phyloP scores from a whole-genome alignment of 1,284 basidiomycete species.

The Paramarasmius palmivorus region DNA sequence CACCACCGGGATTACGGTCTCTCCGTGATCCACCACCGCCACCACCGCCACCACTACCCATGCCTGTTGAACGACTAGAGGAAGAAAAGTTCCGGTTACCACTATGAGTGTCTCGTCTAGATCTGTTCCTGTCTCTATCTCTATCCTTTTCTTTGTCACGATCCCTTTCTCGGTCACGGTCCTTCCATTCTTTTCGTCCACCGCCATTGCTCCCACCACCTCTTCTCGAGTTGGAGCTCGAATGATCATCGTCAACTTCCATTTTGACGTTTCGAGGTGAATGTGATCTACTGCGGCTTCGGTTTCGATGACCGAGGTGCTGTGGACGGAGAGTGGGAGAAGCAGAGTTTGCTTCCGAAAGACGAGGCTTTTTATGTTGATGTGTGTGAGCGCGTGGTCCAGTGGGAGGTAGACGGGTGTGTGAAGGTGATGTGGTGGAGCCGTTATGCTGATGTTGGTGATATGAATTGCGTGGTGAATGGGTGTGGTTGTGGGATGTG shows the following conservation, averaged over 20 bases:
- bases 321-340: conserved; percentile 29
- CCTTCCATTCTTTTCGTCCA: conserved; percentile 20
- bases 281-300: background rate
- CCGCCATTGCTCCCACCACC: conserved; percentile 28
- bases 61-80: too few species aligned
- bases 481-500: conserved; percentile 35
- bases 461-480: conserved; percentile 42
- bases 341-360: conserved; percentile 21
- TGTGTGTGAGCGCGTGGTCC: conserved; percentile 77
- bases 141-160: conserved; percentile 37
- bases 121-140: conserved; percentile 29
- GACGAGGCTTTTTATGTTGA: conserved; percentile 29
- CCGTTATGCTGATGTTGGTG: conserved; percentile 27
- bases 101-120: conserved; percentile 22
- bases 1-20: conserved; percentile 21
- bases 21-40: conserved; percentile 21
- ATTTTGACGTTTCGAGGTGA: background rate
- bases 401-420: conserved; percentile 57
- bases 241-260: background rate
- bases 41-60: conserved; percentile 13
- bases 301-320: background rate
- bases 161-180: conserved; percentile 35
- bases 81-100: background rate
- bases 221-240: conserved; percentile 28
- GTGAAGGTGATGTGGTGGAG: conserved; percentile 14